Base-by-base conservation (phyloP, 208 protist species). In the Crithidia mellificae region DNA sequence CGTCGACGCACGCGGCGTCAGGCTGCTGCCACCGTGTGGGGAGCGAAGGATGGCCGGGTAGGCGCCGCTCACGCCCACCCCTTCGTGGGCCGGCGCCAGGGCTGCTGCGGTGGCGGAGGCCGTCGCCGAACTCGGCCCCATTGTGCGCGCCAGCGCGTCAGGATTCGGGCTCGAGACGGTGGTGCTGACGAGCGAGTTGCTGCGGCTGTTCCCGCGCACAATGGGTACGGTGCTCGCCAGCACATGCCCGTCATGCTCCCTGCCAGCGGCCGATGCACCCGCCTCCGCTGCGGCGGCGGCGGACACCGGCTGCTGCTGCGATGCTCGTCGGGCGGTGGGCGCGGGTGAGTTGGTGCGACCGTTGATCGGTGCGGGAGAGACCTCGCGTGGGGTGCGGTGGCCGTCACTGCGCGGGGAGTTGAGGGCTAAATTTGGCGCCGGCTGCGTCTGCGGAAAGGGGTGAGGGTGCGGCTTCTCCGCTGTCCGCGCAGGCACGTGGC, bases 181-280 rank as follows among this genome's bases (percentile, higher is more conserved):
- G 6, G 59, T 55, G 51, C 43, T 50, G 20, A n/a, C 24, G n/a
- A 62, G 39, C 2, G 30, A 55, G 5, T 24, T 44, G 22, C 68
- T 59, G 41, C 39, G 25, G 43, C 52, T 74, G 53, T 62, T 74
- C 39, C 49, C 51, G 34, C 59, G 59, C 17, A 56, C 32, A n/a
- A 67, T 49, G 5, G 68, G 68, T 4, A 55, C 53, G 34, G 58
- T 25, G 52, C 68, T 74, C 7, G 46, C 22, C 41, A 74, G 24
- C 43, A 63, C 50, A 34, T 66, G 20, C 0, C 29, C 0, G 32
- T 53, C 34, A 7, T 32, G 15, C 29, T 7, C 36, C 22, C n/a
- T 39, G 43, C 8, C 19, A 27, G 39, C 15, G 27, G 29, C 22
- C 25, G 58, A 20, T 3, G 47, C 27, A 22, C 34, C 15, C 22